These are phyloP conservation scores for Flaveria trinervia DNA, from an alignment of 129 eudicot genomes.

Conservation along the genomic window DNA sequence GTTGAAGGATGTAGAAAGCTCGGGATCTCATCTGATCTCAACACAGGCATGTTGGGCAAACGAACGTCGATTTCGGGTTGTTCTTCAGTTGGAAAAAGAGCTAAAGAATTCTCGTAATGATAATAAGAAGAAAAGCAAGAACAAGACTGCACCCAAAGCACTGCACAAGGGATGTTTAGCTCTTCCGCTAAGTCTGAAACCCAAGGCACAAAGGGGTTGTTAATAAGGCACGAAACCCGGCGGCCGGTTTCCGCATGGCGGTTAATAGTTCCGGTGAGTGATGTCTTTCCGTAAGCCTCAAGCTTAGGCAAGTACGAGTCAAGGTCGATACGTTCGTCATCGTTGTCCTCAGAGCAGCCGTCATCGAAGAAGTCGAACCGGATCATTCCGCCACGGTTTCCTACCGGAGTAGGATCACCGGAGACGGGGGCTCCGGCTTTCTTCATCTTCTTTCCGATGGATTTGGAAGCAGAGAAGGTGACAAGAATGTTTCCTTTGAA, in stretches of 20 bases:
- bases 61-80: constrained; percentile 56
- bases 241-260: constrained; percentile 41
- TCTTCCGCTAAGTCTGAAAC: constrained; percentile 70
- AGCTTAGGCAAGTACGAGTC: constrained; percentile 41
- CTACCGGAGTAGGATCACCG: constrained; percentile 47
- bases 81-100: constrained; percentile 54
- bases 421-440: constrained; percentile 29
- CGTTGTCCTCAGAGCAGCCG: constrained; percentile 37
- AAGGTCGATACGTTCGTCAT: constrained; percentile 33
- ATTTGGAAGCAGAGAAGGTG: constrained; percentile 34
- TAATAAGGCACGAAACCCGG: constrained; percentile 64
- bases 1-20: constrained; percentile 60
- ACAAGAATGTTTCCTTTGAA: constrained; percentile 40
- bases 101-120: constrained; percentile 40
- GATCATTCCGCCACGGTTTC: constrained; percentile 52
- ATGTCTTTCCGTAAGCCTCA: constrained; percentile 44
- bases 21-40: constrained; percentile 74
- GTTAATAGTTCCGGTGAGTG: constrained; percentile 33
- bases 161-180: no score
- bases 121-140: constrained; percentile 70
- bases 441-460: constrained; percentile 29
- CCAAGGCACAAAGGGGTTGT: constrained; percentile 76
- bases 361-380: constrained; percentile 75
- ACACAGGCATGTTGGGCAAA: constrained; percentile 62
- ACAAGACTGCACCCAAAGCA: constrained; percentile 86